Base-by-base conservation (phyloP, 2,329 filamentous ascomycete species). In the Hypoxylon sp. region DNA sequence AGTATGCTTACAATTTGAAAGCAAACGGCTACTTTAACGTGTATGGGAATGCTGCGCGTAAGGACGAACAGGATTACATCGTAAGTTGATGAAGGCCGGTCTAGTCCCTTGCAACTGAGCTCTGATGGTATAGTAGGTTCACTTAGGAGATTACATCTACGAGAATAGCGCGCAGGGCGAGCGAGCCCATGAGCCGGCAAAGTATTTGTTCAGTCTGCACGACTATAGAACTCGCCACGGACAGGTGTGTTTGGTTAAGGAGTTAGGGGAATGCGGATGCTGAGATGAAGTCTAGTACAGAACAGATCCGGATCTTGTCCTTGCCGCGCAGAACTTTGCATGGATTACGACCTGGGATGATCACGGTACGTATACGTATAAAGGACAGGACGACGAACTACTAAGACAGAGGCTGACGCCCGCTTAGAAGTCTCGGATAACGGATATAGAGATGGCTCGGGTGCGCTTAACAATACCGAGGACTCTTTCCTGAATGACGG, bases 381-480 rank as follows among this genome's bases (percentile, higher is more conserved):
- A n/a, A n/a, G n/a, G n/a, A n/a, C n/a, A n/a, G n/a, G n/a, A 17
- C 9, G 2, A 27, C 37, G 42, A 26, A 4, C 7, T 9, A 1
- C 4, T 21, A 31, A 31, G 32, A 20, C 40, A 26, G 21, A 8
- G 38, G 15, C 42, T 46, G 11, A 41, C 16, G 19, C 17, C 21
- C 13, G 17, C 13, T 13, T 43, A 57, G 77, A 84, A 69, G 79
- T 88, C 16, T 78, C 81, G 4, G 78, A 89, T 64, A 89, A 90
- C 61, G 81, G 78, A 2, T 89, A 83, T 63, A 75, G 80, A 16
- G 84, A 85, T 61, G 86, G 86, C 1, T 79, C 77, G 6, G 77
- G 79, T 2, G 73, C 75, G 3, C 70, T 87, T 16, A 86, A 84
- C 67, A 89, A 89, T 67, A 87, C 82, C 7, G 84, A 88, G 62